Percentiles rank a stretch among this genome's conserved stretches.
phyloP scores from a whole-genome alignment of 108 stramenopile species.

The Nannochloropsis gaditana region DNA sequence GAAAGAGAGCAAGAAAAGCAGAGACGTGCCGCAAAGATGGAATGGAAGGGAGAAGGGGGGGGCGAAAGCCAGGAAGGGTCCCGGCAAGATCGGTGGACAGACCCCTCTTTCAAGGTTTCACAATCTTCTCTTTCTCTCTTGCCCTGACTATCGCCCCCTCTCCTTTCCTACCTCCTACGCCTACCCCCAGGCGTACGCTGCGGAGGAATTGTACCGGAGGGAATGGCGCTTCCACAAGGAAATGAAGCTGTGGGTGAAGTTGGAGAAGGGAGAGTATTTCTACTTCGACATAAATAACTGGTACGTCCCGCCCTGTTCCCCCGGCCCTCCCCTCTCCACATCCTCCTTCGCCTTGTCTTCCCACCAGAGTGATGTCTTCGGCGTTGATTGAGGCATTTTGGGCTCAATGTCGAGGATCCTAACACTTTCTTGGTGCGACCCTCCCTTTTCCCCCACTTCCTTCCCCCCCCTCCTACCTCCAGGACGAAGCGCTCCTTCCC shows the following conservation, averaged over 20 bases:
- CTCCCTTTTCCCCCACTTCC: neutral
- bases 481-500: neutral
- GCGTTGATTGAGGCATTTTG: too few relatives aligned
- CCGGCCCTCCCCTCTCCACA: neutral
- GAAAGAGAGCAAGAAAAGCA: neutral
- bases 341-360: neutral
- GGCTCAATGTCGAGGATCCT: too few relatives aligned
- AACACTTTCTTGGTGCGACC: neutral
- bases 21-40: neutral
- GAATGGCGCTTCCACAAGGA: slow-evolving; percentile 95
- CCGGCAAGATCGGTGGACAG: neutral
- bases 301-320: neutral
- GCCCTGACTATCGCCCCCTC: neutral
- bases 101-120: neutral
- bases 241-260: slow-evolving; percentile 78
- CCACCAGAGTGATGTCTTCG: too few relatives aligned
- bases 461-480: neutral
- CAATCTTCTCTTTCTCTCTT: neutral
- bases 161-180: neutral
- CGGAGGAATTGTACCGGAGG: slow-evolving; percentile 92
- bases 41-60: neutral
- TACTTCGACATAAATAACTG: slow-evolving; percentile 57
- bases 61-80: neutral
- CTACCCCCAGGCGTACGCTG: slow-evolving; percentile 66
- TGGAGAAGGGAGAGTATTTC: slow-evolving; percentile 46